Base-by-base conservation (phyloP, 208 protist genomes). In the Crithidia mellificae region DNA sequence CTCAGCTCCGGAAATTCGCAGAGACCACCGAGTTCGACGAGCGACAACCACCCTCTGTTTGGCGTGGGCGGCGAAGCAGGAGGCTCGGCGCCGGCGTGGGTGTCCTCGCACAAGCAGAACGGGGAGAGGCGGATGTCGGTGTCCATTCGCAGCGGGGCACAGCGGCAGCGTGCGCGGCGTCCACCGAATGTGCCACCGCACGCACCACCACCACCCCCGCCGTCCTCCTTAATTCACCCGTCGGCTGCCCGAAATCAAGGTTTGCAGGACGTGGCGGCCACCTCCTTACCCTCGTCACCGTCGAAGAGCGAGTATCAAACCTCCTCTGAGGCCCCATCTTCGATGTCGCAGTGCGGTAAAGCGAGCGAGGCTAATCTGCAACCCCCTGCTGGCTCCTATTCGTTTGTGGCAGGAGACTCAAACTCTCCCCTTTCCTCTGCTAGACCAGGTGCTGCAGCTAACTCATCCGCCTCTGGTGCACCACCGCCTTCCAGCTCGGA, bases 41-140 rank as follows among this genome's bases (percentile, higher is more conserved):
- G 6, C 4, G n/a, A 17, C 11, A 39, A 30, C 17, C 24, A 43
- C 20, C 22, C 3, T 6, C 8, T 38, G 2, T 17, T 36, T 47
- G 41, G 19, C 38, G n/a, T 63, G 14, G 30, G 6, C 9, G 58
- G 50, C 38, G 38, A 51, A 4, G 5, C 20, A 5, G 4, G 24
- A 15, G 1, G 32, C 51, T n/a, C n/a, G n/a, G 22, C 53, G 11
- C 43, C 56, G 30, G 34, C 22, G 47, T 72, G 72, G 72, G 63
- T 77, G 24, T 62, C 63, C 14, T 30, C 32, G 34, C 63, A 43
- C 6, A 76, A 76, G 62, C 41, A 58, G 36, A 76, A 65, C 34
- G 65, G 63, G 0, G 69, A 65, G 56, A 68, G 62, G 56, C 61
- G 70, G 17, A 92, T 92, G 86, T 89, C 86, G 12, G 80, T 92